Percentiles rank a stretch among this genome's conserved stretches.
Conservation (phyloP, 306 rosid genomes). For the Dalbergia cultrata region DNA sequence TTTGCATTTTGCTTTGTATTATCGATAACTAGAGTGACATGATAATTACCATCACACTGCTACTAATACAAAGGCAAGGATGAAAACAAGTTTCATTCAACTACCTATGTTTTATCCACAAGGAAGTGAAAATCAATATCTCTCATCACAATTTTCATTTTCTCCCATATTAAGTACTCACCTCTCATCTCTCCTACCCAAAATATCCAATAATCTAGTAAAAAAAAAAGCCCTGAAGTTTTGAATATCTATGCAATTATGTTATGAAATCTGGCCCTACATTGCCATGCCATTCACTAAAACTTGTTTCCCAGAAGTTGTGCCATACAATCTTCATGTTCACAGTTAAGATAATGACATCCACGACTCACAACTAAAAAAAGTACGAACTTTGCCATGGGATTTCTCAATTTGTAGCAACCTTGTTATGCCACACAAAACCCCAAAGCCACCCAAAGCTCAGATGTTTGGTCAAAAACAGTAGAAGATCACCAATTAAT, state of each 20-base stretch:
- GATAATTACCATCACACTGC: conserved; percentile 37
- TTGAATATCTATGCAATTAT: background rate
- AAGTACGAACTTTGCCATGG: too few relatives aligned
- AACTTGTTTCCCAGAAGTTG: background rate
- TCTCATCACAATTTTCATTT: conserved; percentile 28
- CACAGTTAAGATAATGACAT: conserved; percentile 35
- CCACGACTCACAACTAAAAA: conserved; percentile 35
- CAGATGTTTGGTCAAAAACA: too few relatives aligned
- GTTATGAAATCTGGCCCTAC: too few relatives aligned
- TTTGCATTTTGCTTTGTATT: conserved; percentile 38
- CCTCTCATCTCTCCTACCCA: conserved; percentile 12
- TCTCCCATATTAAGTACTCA: conserved; percentile 16
- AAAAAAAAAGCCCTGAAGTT: background rate
- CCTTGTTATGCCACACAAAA: too few relatives aligned
- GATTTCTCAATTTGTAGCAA: too few relatives aligned
- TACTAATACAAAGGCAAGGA: conserved; percentile 6
- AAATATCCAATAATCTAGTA: background rate
- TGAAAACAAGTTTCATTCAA: conserved; percentile 21
- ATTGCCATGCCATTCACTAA: background rate
- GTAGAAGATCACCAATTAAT: too few relatives aligned
- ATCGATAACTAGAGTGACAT: conserved; percentile 20
- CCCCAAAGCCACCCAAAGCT: too few relatives aligned
- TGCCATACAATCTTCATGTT: background rate
- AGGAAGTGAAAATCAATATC: conserved; percentile 38
- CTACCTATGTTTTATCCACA: conserved; percentile 46